Evolutionary conservation across 108 stramenopile species (phyloP), one percentile per base, ranked within the genome.

Genomic region (Stephanodiscus minutulus): DNA sequence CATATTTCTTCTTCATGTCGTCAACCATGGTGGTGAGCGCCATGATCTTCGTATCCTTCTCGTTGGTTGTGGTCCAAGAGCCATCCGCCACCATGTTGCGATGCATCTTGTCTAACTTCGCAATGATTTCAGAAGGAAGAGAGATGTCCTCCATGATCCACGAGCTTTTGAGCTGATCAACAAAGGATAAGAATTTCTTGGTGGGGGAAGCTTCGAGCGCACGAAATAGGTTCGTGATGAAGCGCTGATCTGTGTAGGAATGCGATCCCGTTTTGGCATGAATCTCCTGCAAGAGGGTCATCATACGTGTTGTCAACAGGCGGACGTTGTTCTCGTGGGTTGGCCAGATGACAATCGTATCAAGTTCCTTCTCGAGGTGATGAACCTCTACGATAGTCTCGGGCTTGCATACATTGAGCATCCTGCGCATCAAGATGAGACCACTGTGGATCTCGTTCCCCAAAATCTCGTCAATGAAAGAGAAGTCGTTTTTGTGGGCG

Each of bases 301-400:
- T 24, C 50, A 52, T 52, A 4, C 7, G 20, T 52, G n/a, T 52
- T 20, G 50, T 52, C 22, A 52, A 24, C 22, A 21, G 20, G 50
- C 50, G n/a, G 7, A 52, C 50, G 18, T 52, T 24, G 24, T 52
- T 52, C 20, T 52, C 50, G 22, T 24, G 20, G 22, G 24, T 52
- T 6, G 50, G 50, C 50, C 50, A 52, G 50, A 52, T 21, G 9
- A 24, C 22, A 24, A 52, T 52, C 7, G 20, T 21, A 7, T 52
- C n/a, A 7, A 52, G 50, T 7, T 52, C 50, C 50, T 24, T 52
- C 7, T 24, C 50, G 50, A 52, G 50, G 50, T 52, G 50, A 52
- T 18, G 50, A 21, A 52, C 50, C 20, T 52, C 50, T 1, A 52
- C 50, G 50, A 52, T 52, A 1, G 50, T 52, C 50, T 52, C 50